Base-by-base conservation (phyloP, 192 early-diverging fungal species). In the Pilobolus umbonatus region DNA sequence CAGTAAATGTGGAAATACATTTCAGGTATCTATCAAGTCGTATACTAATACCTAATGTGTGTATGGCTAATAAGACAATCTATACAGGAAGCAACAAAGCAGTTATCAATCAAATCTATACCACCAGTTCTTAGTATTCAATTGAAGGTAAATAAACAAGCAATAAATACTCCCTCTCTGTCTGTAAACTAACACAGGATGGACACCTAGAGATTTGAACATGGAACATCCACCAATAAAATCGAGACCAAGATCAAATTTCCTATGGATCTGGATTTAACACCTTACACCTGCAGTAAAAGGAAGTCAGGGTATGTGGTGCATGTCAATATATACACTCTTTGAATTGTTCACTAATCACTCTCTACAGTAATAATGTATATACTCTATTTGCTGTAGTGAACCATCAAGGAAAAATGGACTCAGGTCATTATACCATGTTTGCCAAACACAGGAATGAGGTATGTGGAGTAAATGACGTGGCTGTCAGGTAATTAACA, bases 371-470 rank as follows among this genome's bases (percentile, higher is more conserved):
- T 0, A 73, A 86, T 2, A 88, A 88, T 72, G 68, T 80, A 50
- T 98, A 98, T 59, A 75, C 79, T 6, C 72, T 99, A 21, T 96
- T 96, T 77, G 91, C 92, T 9, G 89, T 99, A 14, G 84, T 98
- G 34, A 89, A 90, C 45, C 96, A 99, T 56, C 78, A 85, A 46
- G 96, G 96, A 12, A 84, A 82, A 55, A 67, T 97, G 61, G 91
- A 99, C 50, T 93, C 95, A 0, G 96, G 96, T 17, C 96, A 99
- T 68, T 99, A 99, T 66, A 93, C 86, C 3, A 86, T 89, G 24
- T 93, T 81, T 67, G 89, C 85, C 6, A 79, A 81, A 55, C 80
- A 80, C 43, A 82, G 94, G 17, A 84, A 80, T 28, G 73, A 90
- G 70, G 87, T 90, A 77, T 24, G 28, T 63, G 29, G 25, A 25